Evolutionary conservation across 139 green algal species (phyloP).

Genomic region (Chlorella sorokiniana): DNA sequence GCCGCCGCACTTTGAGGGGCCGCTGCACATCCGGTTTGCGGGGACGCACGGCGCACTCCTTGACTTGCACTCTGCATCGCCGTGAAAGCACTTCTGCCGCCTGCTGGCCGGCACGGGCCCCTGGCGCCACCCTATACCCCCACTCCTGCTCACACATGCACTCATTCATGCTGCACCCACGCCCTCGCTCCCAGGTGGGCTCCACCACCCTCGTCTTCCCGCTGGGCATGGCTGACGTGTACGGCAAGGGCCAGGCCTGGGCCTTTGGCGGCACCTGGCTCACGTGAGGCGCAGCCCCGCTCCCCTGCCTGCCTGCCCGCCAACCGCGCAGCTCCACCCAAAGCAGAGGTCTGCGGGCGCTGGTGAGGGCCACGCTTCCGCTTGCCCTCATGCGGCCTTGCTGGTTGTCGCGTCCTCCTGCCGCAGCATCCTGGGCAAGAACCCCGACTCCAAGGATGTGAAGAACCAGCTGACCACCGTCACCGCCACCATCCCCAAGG

Average conservation of each 20-base stretch:
- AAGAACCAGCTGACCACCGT: background rate
- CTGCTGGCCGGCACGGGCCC: no score
- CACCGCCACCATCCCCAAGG: background rate
- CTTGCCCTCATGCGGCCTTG: no score
- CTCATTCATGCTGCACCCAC: no score
- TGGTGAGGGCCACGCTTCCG: no score
- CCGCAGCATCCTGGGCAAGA: constrained; percentile 22
- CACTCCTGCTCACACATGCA: no score
- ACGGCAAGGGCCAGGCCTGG: constrained; percentile 9
- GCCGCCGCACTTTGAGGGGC: background rate
- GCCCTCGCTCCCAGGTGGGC: background rate
- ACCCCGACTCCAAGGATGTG: background rate
- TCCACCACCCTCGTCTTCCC: constrained; percentile 13
- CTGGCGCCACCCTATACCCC: no score
- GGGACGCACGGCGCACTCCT: background rate
- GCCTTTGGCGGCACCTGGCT: constrained; percentile 29
- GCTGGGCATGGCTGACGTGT: background rate
- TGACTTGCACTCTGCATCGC: background rate
- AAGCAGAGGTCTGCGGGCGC: no score
- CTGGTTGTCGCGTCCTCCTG: background rate
- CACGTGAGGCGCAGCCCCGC: constrained; percentile 1
- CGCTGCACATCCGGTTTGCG: background rate
- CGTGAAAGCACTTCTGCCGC: background rate
- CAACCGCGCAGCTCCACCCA: no score
- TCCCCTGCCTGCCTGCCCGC: no score